Base-by-base conservation (phyloP, 2,329 filamentous ascomycete genomes). In the Aureobasidium sp. region DNA sequence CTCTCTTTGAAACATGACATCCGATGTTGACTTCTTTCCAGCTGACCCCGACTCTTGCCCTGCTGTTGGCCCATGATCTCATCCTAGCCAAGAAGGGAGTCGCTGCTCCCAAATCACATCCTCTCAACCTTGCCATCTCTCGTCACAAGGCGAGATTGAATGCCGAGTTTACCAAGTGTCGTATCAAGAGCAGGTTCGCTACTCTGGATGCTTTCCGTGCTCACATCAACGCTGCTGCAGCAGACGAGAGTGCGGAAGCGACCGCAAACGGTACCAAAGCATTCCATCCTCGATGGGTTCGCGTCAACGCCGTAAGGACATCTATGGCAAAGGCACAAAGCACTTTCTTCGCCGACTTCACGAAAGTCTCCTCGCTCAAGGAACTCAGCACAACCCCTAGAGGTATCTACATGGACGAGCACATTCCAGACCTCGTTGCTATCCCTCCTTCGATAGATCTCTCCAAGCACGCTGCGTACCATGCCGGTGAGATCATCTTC, bases 41-140 rank as follows among this genome's bases (percentile, higher is more conserved):
- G 89, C 81, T 97, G 57, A 89, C 87, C 1, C 91, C 93, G 0
- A 75, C 86, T 4, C 80, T 99, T 55, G 84, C 91, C 8, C 77
- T 97, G 11, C 81, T 97, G 17, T 81, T 99, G 6, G 84, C 86
- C 0, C 92, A 99, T 74, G 94, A 99, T 68, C 81, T 94, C 46
- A 78, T 97, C 3, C 78, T 97, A 17, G 79, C 89, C 4, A 95
- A 91, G 72, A 81, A 81, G 40, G 92, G 93, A 64, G 87, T 99
- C 65, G 87, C 90, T 1, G 84, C 95, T 0, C 89, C 91, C 0
- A 79, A 85, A 21, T 84, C 81, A 19, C 93, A 97, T 74, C 88
- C 89, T 0, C 79, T 97, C 13, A 84, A 89, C 58, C 79, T 84
- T 13, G 80, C 89, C 0, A 79, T 96, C 45, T 87, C 90, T 66